These are phyloP conservation scores for Jasminum sambac DNA, from an alignment of 257 asterid genomes.

Conservation along the genomic window DNA sequence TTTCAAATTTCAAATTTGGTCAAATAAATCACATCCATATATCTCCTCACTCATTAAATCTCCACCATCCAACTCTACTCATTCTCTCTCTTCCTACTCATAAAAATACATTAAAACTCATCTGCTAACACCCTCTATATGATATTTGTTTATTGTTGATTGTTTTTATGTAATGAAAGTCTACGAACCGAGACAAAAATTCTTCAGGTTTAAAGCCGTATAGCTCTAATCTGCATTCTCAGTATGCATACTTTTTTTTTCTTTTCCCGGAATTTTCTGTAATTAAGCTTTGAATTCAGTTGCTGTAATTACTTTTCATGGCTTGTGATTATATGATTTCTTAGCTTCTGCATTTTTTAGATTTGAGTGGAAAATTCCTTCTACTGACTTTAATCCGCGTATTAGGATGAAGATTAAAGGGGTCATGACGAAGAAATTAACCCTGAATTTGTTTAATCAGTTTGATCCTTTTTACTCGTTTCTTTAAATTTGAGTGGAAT, in stretches of 20 bases:
- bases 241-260: neutral
- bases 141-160: neutral
- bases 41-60: no score
- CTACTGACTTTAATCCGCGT: neutral
- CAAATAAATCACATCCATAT: no score
- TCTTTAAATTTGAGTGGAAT: constrained; percentile 8
- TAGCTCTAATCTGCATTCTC: neutral
- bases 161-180: constrained; percentile 19
- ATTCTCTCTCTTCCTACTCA: no score
- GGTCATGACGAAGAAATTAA: constrained; percentile 12
- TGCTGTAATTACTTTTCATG: neutral
- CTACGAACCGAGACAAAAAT: constrained; percentile 13
- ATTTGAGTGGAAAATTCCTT: neutral
- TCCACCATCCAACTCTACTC: no score
- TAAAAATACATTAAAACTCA: no score
- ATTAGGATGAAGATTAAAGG: neutral
- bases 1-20: no score
- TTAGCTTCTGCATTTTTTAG: neutral
- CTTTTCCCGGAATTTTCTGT: no score
- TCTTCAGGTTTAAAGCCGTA: constrained; percentile 7
- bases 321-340: neutral
- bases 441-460: neutral
- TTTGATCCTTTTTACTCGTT: neutral
- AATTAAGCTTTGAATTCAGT: neutral
- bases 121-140: no score